Conservation (phyloP, 768 basidiomycete species). For the Dioszegia crocea region DNA sequence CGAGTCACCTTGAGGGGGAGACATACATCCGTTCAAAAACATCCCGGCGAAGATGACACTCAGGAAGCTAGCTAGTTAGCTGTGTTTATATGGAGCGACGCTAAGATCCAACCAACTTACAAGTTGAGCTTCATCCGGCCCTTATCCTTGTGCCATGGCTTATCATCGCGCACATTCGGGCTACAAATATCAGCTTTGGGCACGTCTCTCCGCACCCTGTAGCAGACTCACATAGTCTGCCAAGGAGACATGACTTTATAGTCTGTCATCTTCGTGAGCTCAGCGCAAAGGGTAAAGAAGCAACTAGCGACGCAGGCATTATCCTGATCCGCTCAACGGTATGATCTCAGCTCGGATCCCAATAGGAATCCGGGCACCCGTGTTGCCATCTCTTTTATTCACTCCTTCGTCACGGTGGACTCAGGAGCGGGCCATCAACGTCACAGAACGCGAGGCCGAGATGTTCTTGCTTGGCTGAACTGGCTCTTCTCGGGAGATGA, state of each 20-base stretch:
- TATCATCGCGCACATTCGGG: constrained; percentile 46
- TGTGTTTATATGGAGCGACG: background rate
- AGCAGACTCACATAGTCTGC: constrained; percentile 31
- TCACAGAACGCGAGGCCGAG: background rate
- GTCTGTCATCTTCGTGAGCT: constrained; percentile 29
- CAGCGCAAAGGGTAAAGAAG: constrained; percentile 19
- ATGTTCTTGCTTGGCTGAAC: constrained; percentile 1
- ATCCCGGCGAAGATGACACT: constrained; percentile 50
- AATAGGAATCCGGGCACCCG: constrained; percentile 2
- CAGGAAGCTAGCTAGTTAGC: constrained; percentile 39
- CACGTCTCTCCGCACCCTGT: background rate
- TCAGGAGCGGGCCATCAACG: background rate
- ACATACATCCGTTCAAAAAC: constrained; percentile 50
- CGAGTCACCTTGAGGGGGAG: background rate
- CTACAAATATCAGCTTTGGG: constrained; percentile 22
- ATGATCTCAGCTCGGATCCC: constrained; percentile 48
- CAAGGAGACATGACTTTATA: constrained; percentile 21
- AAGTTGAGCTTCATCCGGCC: constrained; percentile 51
- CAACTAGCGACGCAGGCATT: constrained; percentile 52
- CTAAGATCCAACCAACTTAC: constrained; percentile 32
- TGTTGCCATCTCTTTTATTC: constrained; percentile 10
- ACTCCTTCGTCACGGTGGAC: background rate
- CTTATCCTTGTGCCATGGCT: constrained; percentile 48
- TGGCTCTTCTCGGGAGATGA: background rate
- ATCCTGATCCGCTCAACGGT: constrained; percentile 52